A percentile compares a stretch with the other conserved stretches of the same genome.
phyloP scores from a whole-genome alignment of 1,284 basidiomycete genomes.

The Peniophora sp. region DNA sequence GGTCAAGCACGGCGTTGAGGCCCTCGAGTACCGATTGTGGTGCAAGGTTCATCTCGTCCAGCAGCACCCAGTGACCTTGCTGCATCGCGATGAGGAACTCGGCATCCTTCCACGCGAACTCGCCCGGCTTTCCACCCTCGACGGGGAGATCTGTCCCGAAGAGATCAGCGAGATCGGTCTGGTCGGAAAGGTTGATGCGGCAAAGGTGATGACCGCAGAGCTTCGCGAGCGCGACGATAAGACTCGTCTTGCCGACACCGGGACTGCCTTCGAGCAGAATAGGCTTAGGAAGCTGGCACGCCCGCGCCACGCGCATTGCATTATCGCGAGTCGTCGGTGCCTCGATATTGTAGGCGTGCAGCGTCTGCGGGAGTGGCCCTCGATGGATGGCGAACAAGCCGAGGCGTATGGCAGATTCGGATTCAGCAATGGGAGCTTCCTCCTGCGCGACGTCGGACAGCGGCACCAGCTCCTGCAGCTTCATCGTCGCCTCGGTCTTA shows the following conservation, averaged over 20 bases:
- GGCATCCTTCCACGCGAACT: conserved; percentile 97
- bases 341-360: conserved; percentile 69
- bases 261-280: conserved; percentile 97
- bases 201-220: conserved; percentile 75
- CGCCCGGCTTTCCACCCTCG: conserved; percentile 85
- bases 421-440: conserved; percentile 26
- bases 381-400: conserved; percentile 72
- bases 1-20: conserved; percentile 94
- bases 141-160: conserved; percentile 97
- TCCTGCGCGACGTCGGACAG: conserved; percentile 12
- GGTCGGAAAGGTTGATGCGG: conserved; percentile 98
- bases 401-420: conserved; percentile 43
- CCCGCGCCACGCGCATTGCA: conserved; percentile 84
- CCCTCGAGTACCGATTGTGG: conserved; percentile 96
- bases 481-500: conserved; percentile 38
- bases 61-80: conserved; percentile 91
- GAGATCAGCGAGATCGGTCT: conserved; percentile 94
- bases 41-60: conserved; percentile 99
- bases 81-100: conserved; percentile 93
- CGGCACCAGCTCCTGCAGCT: conserved; percentile 47
- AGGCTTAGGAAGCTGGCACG: conserved; percentile 86
- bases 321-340: conserved; percentile 90
- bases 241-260: conserved; percentile 98
- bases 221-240: conserved; percentile 84
- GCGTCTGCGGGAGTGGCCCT: conserved; percentile 36